phyloP scores from a whole-genome alignment of 352 stramenopile genomes.

The Elongisporangium senticosum region DNA sequence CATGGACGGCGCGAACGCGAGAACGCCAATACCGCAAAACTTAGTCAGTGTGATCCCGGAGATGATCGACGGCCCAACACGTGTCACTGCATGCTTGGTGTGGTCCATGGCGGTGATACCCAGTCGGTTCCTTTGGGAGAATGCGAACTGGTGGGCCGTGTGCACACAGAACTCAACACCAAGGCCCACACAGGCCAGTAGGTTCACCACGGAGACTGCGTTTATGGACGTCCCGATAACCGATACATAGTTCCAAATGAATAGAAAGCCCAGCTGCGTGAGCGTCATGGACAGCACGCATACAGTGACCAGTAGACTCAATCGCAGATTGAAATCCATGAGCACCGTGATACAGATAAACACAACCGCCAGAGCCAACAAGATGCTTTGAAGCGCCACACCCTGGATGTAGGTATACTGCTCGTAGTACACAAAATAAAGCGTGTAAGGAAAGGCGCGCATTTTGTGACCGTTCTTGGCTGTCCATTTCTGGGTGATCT shows the following conservation, averaged over 20 bases:
- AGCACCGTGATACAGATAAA: slow-evolving; percentile 76
- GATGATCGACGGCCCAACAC: slow-evolving; percentile 77
- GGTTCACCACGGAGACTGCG: slow-evolving; percentile 86
- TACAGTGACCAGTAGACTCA: slow-evolving; percentile 62
- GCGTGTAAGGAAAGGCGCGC: slow-evolving; percentile 81
- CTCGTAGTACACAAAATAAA: slow-evolving; percentile 91
- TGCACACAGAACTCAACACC: slow-evolving; percentile 90
- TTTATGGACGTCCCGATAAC: slow-evolving; percentile 77
- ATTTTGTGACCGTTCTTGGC: slow-evolving; percentile 5
- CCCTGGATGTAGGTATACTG: slow-evolving; percentile 91
- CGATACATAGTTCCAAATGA: slow-evolving; percentile 67
- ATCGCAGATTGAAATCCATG: slow-evolving; percentile 56
- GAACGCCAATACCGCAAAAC: slow-evolving; percentile 84
- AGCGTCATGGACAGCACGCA: slow-evolving; percentile 79
- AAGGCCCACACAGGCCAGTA: slow-evolving; percentile 82
- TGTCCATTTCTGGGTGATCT: slow-evolving; percentile 42
- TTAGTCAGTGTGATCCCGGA: slow-evolving; percentile 92
- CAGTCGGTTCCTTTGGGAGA: slow-evolving; percentile 39
- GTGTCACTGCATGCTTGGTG: slow-evolving; percentile 63
- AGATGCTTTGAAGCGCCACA: slow-evolving; percentile 78
- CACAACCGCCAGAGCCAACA: slow-evolving; percentile 76
- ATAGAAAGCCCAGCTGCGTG: slow-evolving; percentile 74
- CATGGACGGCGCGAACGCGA: slow-evolving; percentile 88
- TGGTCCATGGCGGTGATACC: slow-evolving; percentile 55
- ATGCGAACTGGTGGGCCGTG: slow-evolving; percentile 79